Conservation (phyloP, 2,329 filamentous ascomycete genomes). For the Alternaria brassicae region DNA sequence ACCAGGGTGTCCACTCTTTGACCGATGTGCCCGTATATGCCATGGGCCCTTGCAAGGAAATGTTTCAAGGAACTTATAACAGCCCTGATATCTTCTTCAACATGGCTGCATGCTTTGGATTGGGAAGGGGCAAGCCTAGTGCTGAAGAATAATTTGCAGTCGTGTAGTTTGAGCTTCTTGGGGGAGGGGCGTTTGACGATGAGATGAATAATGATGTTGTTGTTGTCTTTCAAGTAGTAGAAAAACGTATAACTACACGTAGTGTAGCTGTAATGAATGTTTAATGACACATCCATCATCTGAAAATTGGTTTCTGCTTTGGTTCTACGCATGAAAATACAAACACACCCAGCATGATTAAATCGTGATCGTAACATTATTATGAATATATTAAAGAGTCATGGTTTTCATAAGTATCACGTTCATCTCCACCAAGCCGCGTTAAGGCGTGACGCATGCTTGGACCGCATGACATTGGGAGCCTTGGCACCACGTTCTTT, state of each 20-base stretch:
- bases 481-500: not conserved
- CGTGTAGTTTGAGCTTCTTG: not conserved
- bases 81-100: constrained; percentile 78
- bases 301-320: not conserved
- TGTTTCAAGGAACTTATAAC: constrained; percentile 73
- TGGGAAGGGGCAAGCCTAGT: constrained; percentile 19
- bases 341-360: not conserved
- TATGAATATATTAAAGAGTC: not conserved
- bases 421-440: not conserved
- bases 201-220: not conserved
- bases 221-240: not conserved
- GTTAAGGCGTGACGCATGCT: not conserved
- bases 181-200: not conserved
- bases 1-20: constrained; percentile 60
- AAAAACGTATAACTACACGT: not conserved
- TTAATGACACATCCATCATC: not conserved
- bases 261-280: constrained; percentile 12
- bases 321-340: not conserved
- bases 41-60: constrained; percentile 77
- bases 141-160: not conserved
- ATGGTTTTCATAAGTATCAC: not conserved
- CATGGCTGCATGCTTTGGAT: constrained; percentile 72
- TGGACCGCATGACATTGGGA: not conserved
- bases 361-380: not conserved
- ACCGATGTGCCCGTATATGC: constrained; percentile 68